Percentiles rank a stretch among this genome's conserved stretches.
phyloP scores from a whole-genome alignment of 257 asterid species.

The Solanum appendiculatum region DNA sequence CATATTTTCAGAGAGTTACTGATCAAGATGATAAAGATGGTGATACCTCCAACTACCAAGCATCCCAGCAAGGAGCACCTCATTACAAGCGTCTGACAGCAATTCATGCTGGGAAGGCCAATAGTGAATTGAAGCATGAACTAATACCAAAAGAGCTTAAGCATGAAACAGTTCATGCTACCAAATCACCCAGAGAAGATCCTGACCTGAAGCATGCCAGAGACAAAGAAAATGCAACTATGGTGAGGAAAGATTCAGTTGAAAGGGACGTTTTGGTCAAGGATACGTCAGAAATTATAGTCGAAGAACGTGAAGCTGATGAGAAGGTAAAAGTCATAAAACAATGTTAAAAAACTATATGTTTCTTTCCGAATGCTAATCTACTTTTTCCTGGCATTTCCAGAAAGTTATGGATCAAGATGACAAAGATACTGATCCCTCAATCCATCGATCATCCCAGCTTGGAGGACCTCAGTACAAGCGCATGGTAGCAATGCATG shows the following conservation, averaged over 20 bases:
- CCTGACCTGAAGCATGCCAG: background rate
- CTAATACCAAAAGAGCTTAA: background rate
- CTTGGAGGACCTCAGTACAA: background rate
- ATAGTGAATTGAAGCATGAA: background rate
- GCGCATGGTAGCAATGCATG: background rate
- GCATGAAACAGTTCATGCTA: background rate
- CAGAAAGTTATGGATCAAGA: background rate
- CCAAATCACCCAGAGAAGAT: background rate
- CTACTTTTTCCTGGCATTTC: background rate
- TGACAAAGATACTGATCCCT: background rate
- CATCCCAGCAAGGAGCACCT: background rate
- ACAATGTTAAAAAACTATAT: background rate
- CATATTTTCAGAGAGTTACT: background rate
- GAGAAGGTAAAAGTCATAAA: conserved; percentile 6
- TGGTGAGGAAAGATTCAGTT: conserved; percentile 32
- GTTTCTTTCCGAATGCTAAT: background rate
- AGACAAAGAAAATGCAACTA: conserved; percentile 16
- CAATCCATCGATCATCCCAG: background rate
- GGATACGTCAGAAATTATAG: conserved; percentile 2
- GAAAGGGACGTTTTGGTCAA: conserved; percentile 34
- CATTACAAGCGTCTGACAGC: background rate
- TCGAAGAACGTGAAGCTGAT: conserved; percentile 10
- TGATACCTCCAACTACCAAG: background rate
- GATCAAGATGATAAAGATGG: background rate
- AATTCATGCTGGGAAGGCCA: background rate